Conservation (phyloP, 202 grass and related monocot species). For the Schoenoplectus triqueter region DNA sequence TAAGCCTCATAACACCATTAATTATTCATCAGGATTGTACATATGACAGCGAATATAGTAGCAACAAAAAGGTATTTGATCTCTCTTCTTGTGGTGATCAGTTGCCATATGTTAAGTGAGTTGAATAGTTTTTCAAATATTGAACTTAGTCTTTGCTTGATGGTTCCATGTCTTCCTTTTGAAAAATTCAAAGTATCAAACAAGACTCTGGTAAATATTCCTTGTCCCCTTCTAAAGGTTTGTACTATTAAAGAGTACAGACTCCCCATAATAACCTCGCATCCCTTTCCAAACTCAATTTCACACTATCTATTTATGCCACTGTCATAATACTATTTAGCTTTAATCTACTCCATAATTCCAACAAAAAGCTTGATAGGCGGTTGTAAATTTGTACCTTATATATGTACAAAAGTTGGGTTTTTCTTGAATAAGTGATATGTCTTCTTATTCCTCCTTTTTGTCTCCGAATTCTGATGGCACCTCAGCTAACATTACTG, state of each 20-base stretch:
- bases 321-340: background rate
- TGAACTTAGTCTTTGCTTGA: background rate
- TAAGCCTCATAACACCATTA: too few species aligned
- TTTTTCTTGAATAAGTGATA: slow-evolving; percentile 28
- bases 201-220: background rate
- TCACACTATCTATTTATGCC: background rate
- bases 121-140: background rate
- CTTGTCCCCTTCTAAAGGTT: background rate
- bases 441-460: slow-evolving; percentile 32
- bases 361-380: background rate
- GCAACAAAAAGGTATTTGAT: background rate
- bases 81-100: background rate
- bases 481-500: background rate
- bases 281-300: background rate
- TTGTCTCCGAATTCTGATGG: slow-evolving; percentile 21
- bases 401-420: background rate
- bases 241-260: background rate
- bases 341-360: background rate
- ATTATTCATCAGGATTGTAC: too few species aligned
- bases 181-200: slow-evolving; percentile 11
- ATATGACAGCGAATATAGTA: background rate
- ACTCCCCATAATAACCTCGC: background rate
- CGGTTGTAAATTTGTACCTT: background rate
- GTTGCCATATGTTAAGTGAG: background rate
- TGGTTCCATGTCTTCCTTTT: background rate